Base-by-base conservation (phyloP, 495 filamentous ascomycete species). In the Aspergillus olivimuriae region DNA sequence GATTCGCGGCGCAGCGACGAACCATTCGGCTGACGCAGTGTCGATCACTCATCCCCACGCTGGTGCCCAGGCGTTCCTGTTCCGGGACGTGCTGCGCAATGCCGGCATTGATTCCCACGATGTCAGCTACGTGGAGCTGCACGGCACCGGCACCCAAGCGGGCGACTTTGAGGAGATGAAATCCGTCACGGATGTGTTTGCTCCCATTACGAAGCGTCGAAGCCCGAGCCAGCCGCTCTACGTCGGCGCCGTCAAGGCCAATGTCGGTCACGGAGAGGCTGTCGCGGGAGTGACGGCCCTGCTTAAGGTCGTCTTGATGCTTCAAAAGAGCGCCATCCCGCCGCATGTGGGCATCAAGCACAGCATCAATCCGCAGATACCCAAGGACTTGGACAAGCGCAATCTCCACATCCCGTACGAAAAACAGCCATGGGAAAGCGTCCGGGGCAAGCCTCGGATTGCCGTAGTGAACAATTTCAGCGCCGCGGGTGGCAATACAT, bases 281-380 rank as follows among this genome's bases (percentile, higher is more conserved):
- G 88, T 83, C 0, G 94, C 90, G 34, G 90, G 90, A 42, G 76
- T 92, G 23, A 84, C 84, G 1, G 80, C 85, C 2, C 70, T 96
- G 16, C 73, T 87, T 60, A 96, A 96, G 64, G 80, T 91, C 1
- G 60, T 95, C 37, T 60, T 95, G 62, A 95, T 95, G 89, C 66
- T 95, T 62, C 73, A 83, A 60, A 84, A 91, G 56, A 85, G 82
- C 54, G 72, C 70, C 24, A 94, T 96, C 37, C 87, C 89, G 4
- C 84, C 87, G 6, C 87, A 92, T 48, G 81, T 86, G 44, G 88
- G 88, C n/a, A 91, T 91, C 70, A 92, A 94, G 68, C 78, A 72
- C 7, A 78, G 77, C 62, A 77, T 92, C 73, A 79, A 94, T 73
- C 76, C 84, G 66, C 83, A 77, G 24, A 92, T 91, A 68, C 87